Conservation (phyloP, 2,329 filamentous ascomycete genomes). For the Colletotrichum sp. region DNA sequence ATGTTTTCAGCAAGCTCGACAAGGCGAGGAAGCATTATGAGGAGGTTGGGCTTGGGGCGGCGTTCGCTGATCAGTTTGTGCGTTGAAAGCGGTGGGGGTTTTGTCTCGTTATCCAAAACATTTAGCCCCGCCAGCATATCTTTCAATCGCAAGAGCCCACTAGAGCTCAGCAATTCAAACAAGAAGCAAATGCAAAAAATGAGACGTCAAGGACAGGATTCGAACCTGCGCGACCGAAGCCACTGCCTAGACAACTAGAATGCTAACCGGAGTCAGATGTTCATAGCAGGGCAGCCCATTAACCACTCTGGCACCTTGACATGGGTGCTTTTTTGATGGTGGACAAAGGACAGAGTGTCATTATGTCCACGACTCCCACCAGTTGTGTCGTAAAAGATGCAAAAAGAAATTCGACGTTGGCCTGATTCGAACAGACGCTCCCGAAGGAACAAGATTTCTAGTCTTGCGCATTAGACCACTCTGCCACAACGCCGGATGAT, state of each 20-base stretch:
- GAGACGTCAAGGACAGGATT: not conserved
- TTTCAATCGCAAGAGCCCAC: not conserved
- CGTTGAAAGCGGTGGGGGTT: not conserved
- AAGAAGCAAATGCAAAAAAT: not conserved
- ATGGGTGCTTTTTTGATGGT: not conserved
- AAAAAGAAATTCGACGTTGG: not conserved
- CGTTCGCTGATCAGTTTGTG: slow-evolving; percentile 23
- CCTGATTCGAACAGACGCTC: not conserved
- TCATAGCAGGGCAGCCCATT: not conserved
- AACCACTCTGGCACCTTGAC: slow-evolving; percentile 2
- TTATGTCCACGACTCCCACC: fast-evolving
- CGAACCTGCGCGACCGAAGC: slow-evolving; percentile 3
- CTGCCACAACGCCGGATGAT: not conserved
- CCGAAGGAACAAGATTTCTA: not conserved
- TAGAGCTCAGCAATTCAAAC: not conserved
- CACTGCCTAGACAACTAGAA: not conserved
- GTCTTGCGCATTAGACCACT: not conserved
- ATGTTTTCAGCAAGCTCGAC: slow-evolving; percentile 37
- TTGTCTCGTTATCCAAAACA: not conserved
- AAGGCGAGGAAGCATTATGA: slow-evolving; percentile 35
- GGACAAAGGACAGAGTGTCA: not conserved
- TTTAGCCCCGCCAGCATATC: not conserved
- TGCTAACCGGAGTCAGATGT: not conserved
- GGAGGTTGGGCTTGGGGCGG: slow-evolving; percentile 31
- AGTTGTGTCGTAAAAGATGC: not conserved